Conservation (phyloP, 2,329 filamentous ascomycete species). For the Huntiella abstrusa region DNA sequence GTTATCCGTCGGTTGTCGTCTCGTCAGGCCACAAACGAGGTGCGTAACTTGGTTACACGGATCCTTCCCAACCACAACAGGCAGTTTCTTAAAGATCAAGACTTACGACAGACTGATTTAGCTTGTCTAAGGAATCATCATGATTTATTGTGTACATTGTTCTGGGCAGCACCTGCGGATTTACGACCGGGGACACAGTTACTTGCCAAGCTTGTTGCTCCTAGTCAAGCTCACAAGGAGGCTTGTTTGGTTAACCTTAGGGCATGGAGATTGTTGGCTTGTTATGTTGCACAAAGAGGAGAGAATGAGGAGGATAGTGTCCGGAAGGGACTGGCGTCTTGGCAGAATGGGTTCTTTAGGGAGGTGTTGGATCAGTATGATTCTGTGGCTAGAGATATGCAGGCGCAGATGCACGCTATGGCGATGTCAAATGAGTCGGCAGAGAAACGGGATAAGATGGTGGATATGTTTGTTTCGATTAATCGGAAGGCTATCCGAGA, state of each 20-base stretch:
- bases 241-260: slow-evolving; percentile 45
- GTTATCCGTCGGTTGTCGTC: slow-evolving; percentile 33
- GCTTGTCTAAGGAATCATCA: slow-evolving; percentile 49
- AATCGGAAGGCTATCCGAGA: slow-evolving; percentile 37
- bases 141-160: slow-evolving; percentile 46
- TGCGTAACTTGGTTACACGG: slow-evolving; percentile 41
- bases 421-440: slow-evolving; percentile 20
- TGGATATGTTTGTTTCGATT: slow-evolving; percentile 29
- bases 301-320: slow-evolving; percentile 24
- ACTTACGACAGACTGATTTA: slow-evolving; percentile 39
- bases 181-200: slow-evolving; percentile 33
- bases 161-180: slow-evolving; percentile 40
- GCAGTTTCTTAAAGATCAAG: slow-evolving; percentile 43
- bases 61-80: slow-evolving; percentile 47
- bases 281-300: slow-evolving; percentile 31
- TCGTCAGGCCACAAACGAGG: slow-evolving; percentile 32
- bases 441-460: slow-evolving; percentile 27
- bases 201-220: slow-evolving; percentile 39
- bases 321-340: slow-evolving; percentile 26
- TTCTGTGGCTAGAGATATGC: slow-evolving; percentile 34
- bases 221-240: slow-evolving; percentile 44
- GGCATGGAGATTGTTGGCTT: slow-evolving; percentile 43
- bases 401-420: slow-evolving; percentile 33
- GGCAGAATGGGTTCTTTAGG: slow-evolving; percentile 39
- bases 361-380: slow-evolving; percentile 39